Percentiles rank a stretch among this genome's conserved stretches.
phyloP scores from a whole-genome alignment of 768 basidiomycete genomes.

The Termitomyces sp. region DNA sequence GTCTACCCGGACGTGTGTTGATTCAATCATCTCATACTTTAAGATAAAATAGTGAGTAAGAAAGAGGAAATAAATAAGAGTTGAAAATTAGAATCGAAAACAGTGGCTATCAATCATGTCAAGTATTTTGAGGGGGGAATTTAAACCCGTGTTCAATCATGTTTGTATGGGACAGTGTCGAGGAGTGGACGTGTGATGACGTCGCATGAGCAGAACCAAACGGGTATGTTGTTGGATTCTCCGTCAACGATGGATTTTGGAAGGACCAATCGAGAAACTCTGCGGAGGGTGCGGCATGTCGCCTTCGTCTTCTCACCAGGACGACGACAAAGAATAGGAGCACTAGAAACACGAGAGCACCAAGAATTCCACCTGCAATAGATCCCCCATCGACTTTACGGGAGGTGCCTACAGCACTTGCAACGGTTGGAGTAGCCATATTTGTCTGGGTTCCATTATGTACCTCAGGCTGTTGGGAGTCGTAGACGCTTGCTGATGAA shows the following conservation, averaged over 20 bases:
- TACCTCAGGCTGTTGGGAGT: too few species aligned
- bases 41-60: too few species aligned
- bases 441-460: too few species aligned
- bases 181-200: background rate
- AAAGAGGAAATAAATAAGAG: too few species aligned
- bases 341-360: constrained; percentile 38
- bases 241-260: background rate
- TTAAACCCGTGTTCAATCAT: background rate
- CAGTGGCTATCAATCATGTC: background rate
- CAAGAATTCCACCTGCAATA: constrained; percentile 54
- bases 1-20: too few species aligned
- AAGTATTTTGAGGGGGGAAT: background rate
- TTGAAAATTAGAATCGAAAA: too few species aligned
- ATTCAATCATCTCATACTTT: too few species aligned
- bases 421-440: too few species aligned
- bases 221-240: background rate
- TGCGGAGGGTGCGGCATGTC: constrained; percentile 50
- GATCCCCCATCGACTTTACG: constrained; percentile 31
- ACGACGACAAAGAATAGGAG: constrained; percentile 24
- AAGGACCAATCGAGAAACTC: constrained; percentile 40
- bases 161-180: background rate
- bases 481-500: too few species aligned
- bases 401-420: background rate
- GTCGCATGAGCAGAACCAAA: constrained; percentile 1
- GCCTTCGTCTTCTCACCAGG: constrained; percentile 36